A percentile compares a stretch with the other conserved stretches of the same genome.
These are phyloP conservation scores for Pestalotiopsis sp. DNA, from an alignment of 2,329 filamentous ascomycete species.

Conservation along the genomic window DNA sequence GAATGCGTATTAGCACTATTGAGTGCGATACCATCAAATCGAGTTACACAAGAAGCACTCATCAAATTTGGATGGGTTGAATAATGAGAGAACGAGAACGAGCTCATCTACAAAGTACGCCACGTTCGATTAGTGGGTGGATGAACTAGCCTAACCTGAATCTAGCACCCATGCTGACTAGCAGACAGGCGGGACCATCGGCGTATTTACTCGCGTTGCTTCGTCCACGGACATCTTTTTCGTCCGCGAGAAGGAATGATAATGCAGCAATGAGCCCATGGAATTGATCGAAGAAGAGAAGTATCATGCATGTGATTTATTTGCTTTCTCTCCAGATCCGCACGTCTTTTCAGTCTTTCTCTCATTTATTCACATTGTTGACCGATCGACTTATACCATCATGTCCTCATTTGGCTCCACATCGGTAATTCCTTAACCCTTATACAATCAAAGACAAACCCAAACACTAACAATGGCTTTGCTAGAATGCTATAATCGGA, in stretches of 20 bases:
- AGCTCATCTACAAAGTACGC: too few species aligned
- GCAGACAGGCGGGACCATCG: background rate
- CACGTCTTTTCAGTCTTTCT: background rate
- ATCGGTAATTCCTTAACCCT: background rate
- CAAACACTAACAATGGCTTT: background rate
- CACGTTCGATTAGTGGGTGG: background rate
- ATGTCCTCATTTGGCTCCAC: background rate
- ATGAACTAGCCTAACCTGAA: background rate
- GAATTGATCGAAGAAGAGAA: background rate
- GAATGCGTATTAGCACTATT: background rate
- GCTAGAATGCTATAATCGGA: background rate
- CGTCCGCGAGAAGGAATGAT: background rate
- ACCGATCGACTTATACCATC: background rate
- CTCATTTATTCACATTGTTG: background rate
- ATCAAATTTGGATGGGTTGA: too few species aligned
- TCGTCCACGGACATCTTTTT: constrained; percentile 2
- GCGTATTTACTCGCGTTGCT: background rate
- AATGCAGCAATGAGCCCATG: background rate
- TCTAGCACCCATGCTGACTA: background rate
- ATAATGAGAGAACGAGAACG: background rate
- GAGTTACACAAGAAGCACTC: too few species aligned
- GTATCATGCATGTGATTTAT: background rate
- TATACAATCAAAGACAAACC: background rate
- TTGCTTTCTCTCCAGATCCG: background rate
- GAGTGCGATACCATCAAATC: background rate